A percentile compares a stretch with the other conserved stretches of the same genome.
These are phyloP conservation scores for Tetracentron sinense DNA, from an alignment of 164 flowering plant species.

Conservation along the genomic window DNA sequence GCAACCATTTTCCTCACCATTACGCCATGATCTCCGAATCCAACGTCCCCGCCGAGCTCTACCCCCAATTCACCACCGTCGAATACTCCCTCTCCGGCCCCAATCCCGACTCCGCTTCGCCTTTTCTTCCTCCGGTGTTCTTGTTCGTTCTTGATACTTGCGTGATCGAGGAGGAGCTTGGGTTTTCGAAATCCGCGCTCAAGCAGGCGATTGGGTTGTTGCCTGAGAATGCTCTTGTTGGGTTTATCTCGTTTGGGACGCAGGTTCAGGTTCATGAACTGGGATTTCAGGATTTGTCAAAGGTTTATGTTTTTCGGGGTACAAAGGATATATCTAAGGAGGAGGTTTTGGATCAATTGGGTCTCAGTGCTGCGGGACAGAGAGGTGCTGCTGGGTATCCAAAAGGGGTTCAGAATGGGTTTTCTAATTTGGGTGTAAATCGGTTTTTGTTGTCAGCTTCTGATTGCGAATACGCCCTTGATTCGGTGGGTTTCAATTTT, in stretches of 20 bases:
- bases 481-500: too few species aligned
- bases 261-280: constrained; percentile 95
- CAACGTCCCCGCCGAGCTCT: too few species aligned
- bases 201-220: constrained; percentile 65
- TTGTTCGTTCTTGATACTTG: constrained; percentile 82
- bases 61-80: constrained; percentile 65
- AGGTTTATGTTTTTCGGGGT: constrained; percentile 84
- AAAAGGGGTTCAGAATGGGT: constrained; percentile 37
- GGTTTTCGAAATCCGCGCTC: constrained; percentile 64
- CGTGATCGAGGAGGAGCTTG: constrained; percentile 85
- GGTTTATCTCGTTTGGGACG: constrained; percentile 84
- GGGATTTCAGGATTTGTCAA: constrained; percentile 80
- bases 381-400: constrained; percentile 33
- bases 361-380: constrained; percentile 40
- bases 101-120: constrained; percentile 6
- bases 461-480: constrained; percentile 76
- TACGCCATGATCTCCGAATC: constrained; percentile 56
- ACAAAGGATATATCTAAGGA: constrained; percentile 75
- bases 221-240: constrained; percentile 85
- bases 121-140: constrained; percentile 46
- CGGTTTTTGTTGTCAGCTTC: too few species aligned
- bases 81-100: constrained; percentile 45
- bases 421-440: constrained; percentile 31
- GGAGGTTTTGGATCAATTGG: constrained; percentile 87
- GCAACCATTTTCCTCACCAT: constrained; percentile 67